phyloP scores from a whole-genome alignment of 371 early-diverging fungal species.

The Mortierella sp. region DNA sequence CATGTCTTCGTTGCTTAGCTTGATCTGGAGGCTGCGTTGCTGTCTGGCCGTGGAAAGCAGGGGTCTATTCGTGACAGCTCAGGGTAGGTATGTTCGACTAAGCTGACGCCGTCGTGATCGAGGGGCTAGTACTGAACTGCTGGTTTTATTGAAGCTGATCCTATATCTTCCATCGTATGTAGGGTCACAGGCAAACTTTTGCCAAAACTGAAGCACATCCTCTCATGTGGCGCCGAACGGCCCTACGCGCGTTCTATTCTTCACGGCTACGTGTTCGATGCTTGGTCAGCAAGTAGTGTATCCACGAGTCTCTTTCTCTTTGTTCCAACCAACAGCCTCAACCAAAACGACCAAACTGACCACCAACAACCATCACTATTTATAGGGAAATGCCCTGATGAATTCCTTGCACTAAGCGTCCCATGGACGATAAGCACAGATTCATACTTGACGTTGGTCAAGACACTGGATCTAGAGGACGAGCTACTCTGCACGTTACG shows the following conservation, averaged over 20 bases:
- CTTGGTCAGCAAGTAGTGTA: conserved; percentile 39
- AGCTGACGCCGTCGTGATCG: no score
- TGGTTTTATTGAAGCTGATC: no score
- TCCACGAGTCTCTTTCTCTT: no score
- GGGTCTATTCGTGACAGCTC: neutral
- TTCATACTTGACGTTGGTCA: conserved; percentile 15
- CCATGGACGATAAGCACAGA: conserved; percentile 27
- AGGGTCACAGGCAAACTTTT: conserved; percentile 12
- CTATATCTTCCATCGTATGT: no score
- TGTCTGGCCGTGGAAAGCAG: conserved; percentile 18
- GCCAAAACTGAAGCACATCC: conserved; percentile 13
- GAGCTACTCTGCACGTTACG: conserved; percentile 10
- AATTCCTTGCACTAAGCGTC: conserved; percentile 33
- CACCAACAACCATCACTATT: neutral
- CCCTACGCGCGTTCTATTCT: conserved; percentile 2
- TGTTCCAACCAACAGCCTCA: no score
- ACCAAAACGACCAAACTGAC: no score
- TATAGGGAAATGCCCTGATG: conserved; percentile 39
- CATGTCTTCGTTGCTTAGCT: conserved; percentile 11
- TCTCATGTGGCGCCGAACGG: conserved; percentile 4
- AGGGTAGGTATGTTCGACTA: conserved; percentile 4
- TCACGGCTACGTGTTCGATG: conserved; percentile 49
- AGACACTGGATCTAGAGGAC: conserved; percentile 17
- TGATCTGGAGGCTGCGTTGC: conserved; percentile 41
- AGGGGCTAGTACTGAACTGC: neutral